phyloP scores from a whole-genome alignment of 345 rosid genomes.

The Stellera chamaejasme region DNA sequence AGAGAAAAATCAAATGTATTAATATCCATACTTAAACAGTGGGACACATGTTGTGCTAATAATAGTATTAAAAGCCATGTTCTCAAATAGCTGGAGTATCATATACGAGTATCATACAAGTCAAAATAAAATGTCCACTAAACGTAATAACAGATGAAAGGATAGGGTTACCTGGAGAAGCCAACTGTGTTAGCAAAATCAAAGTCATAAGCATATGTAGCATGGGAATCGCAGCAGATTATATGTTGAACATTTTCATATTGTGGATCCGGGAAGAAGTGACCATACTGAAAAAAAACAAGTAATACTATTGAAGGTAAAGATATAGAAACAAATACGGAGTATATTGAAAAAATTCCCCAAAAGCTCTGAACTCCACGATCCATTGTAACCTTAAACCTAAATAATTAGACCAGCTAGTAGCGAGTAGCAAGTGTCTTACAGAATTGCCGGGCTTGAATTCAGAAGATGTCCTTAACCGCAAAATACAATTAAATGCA shows the following conservation, averaged over 20 bases:
- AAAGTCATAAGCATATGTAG: slow-evolving; percentile 95
- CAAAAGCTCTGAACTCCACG: neutral
- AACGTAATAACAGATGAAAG: slow-evolving; percentile 6
- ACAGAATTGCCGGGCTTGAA: slow-evolving; percentile 85
- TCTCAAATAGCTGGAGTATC: neutral
- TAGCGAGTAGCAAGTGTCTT: slow-evolving; percentile 22
- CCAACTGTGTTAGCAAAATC: slow-evolving; percentile 69
- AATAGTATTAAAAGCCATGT: too few species aligned
- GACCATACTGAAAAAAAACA: slow-evolving; percentile 74
- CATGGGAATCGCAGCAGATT: slow-evolving; percentile 92
- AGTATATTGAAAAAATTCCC: neutral
- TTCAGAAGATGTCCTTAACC: slow-evolving; percentile 91
- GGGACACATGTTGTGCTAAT: too few species aligned
- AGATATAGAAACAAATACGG: neutral
- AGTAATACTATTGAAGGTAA: slow-evolving; percentile 11
- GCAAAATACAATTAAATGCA: slow-evolving; percentile 89
- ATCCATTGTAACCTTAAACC: neutral
- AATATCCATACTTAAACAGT: too few species aligned
- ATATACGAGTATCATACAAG: neutral
- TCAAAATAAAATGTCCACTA: neutral
- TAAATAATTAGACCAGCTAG: neutral
- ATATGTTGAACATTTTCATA: slow-evolving; percentile 97
- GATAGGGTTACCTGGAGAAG: slow-evolving; percentile 61
- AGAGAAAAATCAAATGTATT: too few species aligned
- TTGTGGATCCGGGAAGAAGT: slow-evolving; percentile 97